Conservation (phyloP, 2,329 filamentous ascomycete genomes). For the Aspergillus costaricaensis region DNA sequence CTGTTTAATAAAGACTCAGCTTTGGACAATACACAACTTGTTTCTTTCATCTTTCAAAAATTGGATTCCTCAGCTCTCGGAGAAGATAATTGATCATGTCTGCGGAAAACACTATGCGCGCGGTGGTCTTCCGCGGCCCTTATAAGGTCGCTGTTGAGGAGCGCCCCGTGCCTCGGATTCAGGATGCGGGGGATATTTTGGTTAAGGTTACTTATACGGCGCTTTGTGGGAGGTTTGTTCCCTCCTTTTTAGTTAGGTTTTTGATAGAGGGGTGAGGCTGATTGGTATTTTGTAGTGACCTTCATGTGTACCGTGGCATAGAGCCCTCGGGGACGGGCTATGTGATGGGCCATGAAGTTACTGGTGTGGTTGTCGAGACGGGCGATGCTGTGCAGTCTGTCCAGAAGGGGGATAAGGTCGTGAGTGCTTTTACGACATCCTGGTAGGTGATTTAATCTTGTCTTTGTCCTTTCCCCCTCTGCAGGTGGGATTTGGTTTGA, state of each 20-base stretch:
- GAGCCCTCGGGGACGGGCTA: slow-evolving; percentile 67
- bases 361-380: slow-evolving; percentile 69
- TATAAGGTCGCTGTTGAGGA: slow-evolving; percentile 75
- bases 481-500: not conserved
- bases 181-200: slow-evolving; percentile 72
- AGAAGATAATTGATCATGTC: not conserved
- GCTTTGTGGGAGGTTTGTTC: slow-evolving; percentile 89
- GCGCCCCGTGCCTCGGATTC: slow-evolving; percentile 73
- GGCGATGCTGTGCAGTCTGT: slow-evolving; percentile 70
- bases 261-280: not conserved
- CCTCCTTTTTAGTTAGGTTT: too few species aligned
- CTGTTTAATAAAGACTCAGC: too few species aligned
- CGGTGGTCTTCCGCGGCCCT: slow-evolving; percentile 82
- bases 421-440: slow-evolving; percentile 79
- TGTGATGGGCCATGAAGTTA: slow-evolving; percentile 80
- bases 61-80: too few species aligned
- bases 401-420: slow-evolving; percentile 73
- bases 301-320: slow-evolving; percentile 83
- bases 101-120: slow-evolving; percentile 69
- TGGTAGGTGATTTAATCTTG: slow-evolving; percentile 56
- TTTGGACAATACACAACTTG: too few species aligned
- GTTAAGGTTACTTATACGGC: slow-evolving; percentile 82
- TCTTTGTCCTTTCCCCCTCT: not conserved
- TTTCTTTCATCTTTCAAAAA: too few species aligned
- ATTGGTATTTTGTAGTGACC: slow-evolving; percentile 59